Evolutionary conservation across 352 stramenopile genomes (phyloP).

Genomic region (Phytopythium litorale): DNA sequence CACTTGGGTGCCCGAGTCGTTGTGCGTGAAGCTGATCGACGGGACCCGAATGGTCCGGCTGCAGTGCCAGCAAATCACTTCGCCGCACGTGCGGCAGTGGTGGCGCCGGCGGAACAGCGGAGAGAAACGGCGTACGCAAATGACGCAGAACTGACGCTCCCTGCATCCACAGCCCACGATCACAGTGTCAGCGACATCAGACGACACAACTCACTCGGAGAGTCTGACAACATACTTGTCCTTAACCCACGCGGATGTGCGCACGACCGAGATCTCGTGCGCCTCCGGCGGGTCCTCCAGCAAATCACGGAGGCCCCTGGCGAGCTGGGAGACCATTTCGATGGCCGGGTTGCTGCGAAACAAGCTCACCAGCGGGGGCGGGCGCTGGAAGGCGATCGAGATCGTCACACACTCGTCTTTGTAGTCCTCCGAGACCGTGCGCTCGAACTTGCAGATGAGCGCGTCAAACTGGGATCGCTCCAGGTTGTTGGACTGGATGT

Average conservation of each 20-base stretch:
- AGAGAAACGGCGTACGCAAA: conserved; percentile 79
- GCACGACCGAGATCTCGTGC: conserved; percentile 78
- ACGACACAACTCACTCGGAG: background rate
- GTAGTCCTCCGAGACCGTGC: conserved; percentile 51
- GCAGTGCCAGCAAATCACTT: conserved; percentile 88
- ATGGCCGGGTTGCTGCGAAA: conserved; percentile 81
- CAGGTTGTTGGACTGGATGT: conserved; percentile 74
- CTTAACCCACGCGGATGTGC: conserved; percentile 80
- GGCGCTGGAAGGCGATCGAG: conserved; percentile 83
- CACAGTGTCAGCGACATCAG: background rate
- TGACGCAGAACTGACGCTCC: conserved; percentile 77
- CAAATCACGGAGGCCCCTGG: conserved; percentile 69
- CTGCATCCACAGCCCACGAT: conserved; percentile 19
- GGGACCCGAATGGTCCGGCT: conserved; percentile 81
- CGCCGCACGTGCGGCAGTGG: conserved; percentile 83
- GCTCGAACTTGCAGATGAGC: conserved; percentile 85
- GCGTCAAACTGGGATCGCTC: conserved; percentile 83
- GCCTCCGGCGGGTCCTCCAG: conserved; percentile 75
- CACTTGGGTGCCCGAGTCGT: conserved; percentile 74
- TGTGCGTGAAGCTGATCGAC: conserved; percentile 83
- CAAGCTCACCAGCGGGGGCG: conserved; percentile 72
- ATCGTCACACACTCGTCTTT: conserved; percentile 77
- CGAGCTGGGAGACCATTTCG: conserved; percentile 83
- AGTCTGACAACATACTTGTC: conserved; percentile 52
- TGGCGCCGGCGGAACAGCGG: conserved; percentile 83